phyloP scores from a whole-genome alignment of 345 rosid species.

The Alliaria petiolata region DNA sequence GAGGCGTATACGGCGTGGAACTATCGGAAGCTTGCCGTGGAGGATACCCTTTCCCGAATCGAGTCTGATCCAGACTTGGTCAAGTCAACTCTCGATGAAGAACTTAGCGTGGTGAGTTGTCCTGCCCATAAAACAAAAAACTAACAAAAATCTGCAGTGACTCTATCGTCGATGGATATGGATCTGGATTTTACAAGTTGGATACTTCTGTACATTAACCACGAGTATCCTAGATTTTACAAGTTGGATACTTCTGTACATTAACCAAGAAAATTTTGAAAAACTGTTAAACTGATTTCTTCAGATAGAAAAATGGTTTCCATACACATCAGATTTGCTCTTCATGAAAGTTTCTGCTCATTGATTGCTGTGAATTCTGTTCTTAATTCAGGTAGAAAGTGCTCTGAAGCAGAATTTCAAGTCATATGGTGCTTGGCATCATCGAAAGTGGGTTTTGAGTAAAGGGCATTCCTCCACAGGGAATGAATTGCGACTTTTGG shows the following conservation, averaged over 20 bases:
- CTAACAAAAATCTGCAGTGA: not conserved
- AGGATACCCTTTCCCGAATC: conserved; percentile 38
- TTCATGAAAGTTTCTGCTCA: not conserved
- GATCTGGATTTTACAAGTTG: not conserved
- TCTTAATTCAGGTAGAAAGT: conserved; percentile 55
- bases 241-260: not conserved
- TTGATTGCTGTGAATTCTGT: not conserved
- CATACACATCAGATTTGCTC: not conserved
- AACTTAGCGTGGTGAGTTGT: conserved; percentile 60
- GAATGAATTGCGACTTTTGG: conserved; percentile 59
- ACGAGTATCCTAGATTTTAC: not conserved
- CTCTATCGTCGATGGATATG: not conserved
- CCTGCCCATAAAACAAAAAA: not conserved
- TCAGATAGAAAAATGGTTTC: not conserved
- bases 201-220: not conserved
- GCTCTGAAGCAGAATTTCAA: conserved; percentile 74
- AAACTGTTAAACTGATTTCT: not conserved
- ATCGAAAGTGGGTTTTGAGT: conserved; percentile 83
- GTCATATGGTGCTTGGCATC: conserved; percentile 96
- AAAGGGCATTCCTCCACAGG: conserved; percentile 68
- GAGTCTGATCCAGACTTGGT: conserved; percentile 42
- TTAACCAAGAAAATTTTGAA: not conserved
- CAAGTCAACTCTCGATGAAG: conserved; percentile 58
- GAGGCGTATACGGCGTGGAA: conserved; percentile 93
- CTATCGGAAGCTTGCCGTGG: conserved; percentile 77